Evolutionary conservation across 352 stramenopile genomes (phyloP), one percentile per base, ranked within the genome.

Genomic region (Aphanomyces euteiches): DNA sequence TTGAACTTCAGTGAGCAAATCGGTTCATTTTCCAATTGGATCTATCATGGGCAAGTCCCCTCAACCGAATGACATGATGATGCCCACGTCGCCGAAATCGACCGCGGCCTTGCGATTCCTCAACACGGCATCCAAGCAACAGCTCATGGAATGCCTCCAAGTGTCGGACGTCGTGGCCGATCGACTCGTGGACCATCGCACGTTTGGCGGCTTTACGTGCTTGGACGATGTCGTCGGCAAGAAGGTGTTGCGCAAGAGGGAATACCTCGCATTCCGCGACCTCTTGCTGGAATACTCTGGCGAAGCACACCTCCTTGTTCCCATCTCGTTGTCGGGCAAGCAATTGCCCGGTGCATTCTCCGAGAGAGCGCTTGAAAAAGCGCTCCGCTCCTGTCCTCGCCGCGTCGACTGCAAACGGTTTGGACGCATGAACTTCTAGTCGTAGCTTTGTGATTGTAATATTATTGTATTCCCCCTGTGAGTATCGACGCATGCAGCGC

Each of bases 191-290:
- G 64, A 70, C 64, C 64, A 63, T 8, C 64, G 64, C 21, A 12
- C 43, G 40, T 48, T 58, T 48, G 36, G 47, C 39, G 45, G 64
- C 19, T 56, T 70, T 45, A 45, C n/a, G n/a, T 61, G 21, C 36
- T 15, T 70, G 7, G 64, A 70, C 47, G 64, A 70, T 50, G 40
- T 70, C 64, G 15, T 67, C 7, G 60, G 61, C 21, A 70, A 70
- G 64, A 60, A 61, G 28, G 48, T 58, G 12, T 19, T 70, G 45
- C 64, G 64, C 17, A 70, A 70, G 53, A 70, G 48, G 47, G 53
- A 70, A 36, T 58, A 56, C 43, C 12, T 61, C 3, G 64, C 53
- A 21, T 61, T 70, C n/a, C 43, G 61, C n/a, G 54, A 70, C 47
- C 17, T 58, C 17, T 7, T 56, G 5, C 36, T 47, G 19, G 12